Conservation (phyloP, 2,329 filamentous ascomycete species). For the Cladosporium sp. region DNA sequence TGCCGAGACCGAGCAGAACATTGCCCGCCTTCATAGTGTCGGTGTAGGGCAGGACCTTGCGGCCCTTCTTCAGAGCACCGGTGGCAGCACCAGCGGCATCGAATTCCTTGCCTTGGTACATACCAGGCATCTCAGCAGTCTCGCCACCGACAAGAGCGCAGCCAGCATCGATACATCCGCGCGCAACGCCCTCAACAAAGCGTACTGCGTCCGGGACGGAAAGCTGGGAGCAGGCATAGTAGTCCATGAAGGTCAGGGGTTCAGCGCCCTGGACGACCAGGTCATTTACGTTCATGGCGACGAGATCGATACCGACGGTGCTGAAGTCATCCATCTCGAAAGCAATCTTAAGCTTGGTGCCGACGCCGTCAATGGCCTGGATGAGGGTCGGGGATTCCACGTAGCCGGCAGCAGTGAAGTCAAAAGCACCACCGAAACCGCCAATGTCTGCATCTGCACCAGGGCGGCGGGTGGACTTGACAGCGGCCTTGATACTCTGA, state of each 20-base stretch:
- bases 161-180: slow-evolving; percentile 77
- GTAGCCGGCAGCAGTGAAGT: slow-evolving; percentile 72
- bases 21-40: slow-evolving; percentile 76
- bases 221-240: slow-evolving; percentile 90
- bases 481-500: slow-evolving; percentile 82
- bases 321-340: slow-evolving; percentile 86
- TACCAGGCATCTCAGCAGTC: slow-evolving; percentile 96
- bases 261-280: slow-evolving; percentile 93
- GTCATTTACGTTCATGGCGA: slow-evolving; percentile 99
- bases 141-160: slow-evolving; percentile 95
- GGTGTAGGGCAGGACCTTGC: slow-evolving; percentile 68
- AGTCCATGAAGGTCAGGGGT: slow-evolving; percentile 95
- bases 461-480: slow-evolving; percentile 77
- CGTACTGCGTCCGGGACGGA: slow-evolving; percentile 70
- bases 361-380: slow-evolving; percentile 93
- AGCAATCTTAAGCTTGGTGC: slow-evolving; percentile 95
- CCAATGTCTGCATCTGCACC: slow-evolving; percentile 93
- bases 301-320: slow-evolving; percentile 92
- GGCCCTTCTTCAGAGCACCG: slow-evolving; percentile 67
- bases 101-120: slow-evolving; percentile 85
- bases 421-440: slow-evolving; percentile 86
- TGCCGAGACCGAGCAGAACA: slow-evolving; percentile 78
- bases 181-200: slow-evolving; percentile 89
- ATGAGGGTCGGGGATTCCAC: slow-evolving; percentile 73
- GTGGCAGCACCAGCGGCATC: slow-evolving; percentile 89